Evolutionary conservation across 83 land plant genomes (phyloP).

Genomic region (Larix sibirica): DNA sequence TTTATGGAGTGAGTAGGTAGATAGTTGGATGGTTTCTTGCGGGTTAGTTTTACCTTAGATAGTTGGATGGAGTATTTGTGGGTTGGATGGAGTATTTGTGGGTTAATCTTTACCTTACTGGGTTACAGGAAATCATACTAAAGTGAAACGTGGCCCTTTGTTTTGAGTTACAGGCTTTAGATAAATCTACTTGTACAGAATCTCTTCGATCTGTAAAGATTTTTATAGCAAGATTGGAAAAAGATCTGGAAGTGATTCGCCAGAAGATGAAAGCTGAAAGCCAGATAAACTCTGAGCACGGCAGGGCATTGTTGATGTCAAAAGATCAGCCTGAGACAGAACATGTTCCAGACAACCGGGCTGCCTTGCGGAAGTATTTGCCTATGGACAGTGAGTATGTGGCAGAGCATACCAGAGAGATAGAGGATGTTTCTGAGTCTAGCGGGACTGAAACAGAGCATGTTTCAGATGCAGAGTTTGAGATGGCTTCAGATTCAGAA

Average conservation of each 20-base stretch:
- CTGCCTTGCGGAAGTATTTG: not conserved
- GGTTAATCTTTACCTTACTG: not conserved
- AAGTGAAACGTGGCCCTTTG: not conserved
- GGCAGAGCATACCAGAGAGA: not conserved
- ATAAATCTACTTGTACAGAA: constrained; percentile 64
- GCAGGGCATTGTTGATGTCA: not conserved
- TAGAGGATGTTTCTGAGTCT: not conserved
- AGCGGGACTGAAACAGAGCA: constrained; percentile 8
- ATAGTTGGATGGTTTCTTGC: not conserved
- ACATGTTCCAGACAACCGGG: not conserved
- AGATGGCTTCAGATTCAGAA: constrained; percentile 48
- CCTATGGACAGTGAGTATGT: not conserved
- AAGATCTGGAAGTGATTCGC: constrained; percentile 47
- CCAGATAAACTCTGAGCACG: not conserved
- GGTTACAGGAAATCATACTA: not conserved
- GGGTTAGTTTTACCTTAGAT: not conserved
- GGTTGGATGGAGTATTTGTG: not conserved
- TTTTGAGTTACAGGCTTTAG: constrained; percentile 48
- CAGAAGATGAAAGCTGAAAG: not conserved
- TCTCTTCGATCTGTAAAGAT: constrained; percentile 56
- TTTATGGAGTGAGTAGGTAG: not conserved
- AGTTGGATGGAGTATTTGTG: no score
- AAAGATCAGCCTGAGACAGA: not conserved
- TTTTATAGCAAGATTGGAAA: constrained; percentile 54
- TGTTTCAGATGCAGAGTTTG: constrained; percentile 16